Evolutionary conservation across 179 eudicot genomes (phyloP).

Genomic region (Spergularia azorica): DNA sequence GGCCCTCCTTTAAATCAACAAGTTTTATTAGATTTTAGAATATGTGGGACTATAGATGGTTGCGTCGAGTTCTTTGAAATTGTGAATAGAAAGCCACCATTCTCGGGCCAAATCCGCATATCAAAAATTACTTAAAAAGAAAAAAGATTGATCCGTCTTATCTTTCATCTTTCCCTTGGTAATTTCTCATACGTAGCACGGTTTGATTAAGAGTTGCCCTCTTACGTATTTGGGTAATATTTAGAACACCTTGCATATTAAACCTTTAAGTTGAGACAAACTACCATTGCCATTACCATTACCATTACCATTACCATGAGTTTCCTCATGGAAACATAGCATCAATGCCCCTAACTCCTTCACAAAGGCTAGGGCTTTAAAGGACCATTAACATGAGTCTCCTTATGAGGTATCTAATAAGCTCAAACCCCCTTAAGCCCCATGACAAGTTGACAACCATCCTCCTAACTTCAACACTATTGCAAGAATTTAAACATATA

Average conservation of each 20-base stretch:
- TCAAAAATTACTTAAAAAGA: background rate
- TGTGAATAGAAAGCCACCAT: too few species aligned
- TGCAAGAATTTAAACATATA: too few species aligned
- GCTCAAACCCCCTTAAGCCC: too few species aligned
- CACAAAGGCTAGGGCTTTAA: background rate
- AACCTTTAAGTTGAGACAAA: background rate
- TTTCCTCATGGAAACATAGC: background rate
- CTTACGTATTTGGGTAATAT: background rate
- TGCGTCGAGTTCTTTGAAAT: too few species aligned
- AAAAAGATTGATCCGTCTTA: background rate
- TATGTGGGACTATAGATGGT: too few species aligned
- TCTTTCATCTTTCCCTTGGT: background rate
- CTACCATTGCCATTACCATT: background rate
- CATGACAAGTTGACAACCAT: too few species aligned
- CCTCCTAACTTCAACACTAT: too few species aligned
- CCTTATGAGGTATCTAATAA: too few species aligned
- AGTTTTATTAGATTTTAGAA: too few species aligned
- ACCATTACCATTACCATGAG: background rate
- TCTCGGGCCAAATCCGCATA: background rate
- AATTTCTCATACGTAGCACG: background rate
- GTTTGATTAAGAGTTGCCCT: background rate
- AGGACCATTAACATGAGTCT: too few species aligned
- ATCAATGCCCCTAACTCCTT: background rate
- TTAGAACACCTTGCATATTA: background rate
- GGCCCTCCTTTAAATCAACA: too few species aligned